A percentile compares a stretch with the other conserved stretches of the same genome.
These are phyloP conservation scores for Cryptococcus sp. DNA, from an alignment of 1,284 basidiomycete species.

Conservation along the genomic window DNA sequence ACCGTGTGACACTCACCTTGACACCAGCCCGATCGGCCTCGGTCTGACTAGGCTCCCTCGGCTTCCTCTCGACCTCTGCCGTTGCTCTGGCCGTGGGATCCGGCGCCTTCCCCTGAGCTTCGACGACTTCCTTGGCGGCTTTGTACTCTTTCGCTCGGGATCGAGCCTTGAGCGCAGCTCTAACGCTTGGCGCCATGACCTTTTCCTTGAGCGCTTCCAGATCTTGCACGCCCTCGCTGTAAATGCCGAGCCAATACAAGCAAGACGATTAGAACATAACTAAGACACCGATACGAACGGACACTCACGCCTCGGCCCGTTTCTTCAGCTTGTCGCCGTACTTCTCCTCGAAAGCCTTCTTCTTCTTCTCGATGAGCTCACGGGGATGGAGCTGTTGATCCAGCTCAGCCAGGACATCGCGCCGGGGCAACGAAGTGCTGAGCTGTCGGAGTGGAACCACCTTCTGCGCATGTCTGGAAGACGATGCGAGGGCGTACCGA, in stretches of 20 bases:
- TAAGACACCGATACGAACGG: not conserved
- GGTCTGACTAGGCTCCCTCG: constrained; percentile 25
- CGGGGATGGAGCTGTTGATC: constrained; percentile 45
- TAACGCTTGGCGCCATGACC: constrained; percentile 38
- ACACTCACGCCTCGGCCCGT: constrained; percentile 48
- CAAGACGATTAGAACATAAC: not conserved
- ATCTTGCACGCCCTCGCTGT: constrained; percentile 46
- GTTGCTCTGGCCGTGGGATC: not conserved
- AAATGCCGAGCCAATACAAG: too few relatives aligned
- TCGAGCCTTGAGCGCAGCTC: constrained; percentile 34
- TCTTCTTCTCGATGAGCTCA: constrained; percentile 49
- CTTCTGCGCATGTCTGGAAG: not conserved
- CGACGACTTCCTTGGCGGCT: constrained; percentile 1
- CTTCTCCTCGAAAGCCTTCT: constrained; percentile 49
- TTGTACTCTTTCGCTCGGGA: constrained; percentile 17
- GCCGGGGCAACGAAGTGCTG: constrained; percentile 10
- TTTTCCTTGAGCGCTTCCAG: constrained; percentile 52
- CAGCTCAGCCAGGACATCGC: constrained; percentile 35
- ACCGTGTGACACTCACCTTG: constrained; percentile 40
- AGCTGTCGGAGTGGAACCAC: constrained; percentile 1
- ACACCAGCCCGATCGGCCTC: constrained; percentile 49
- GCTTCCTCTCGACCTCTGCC: constrained; percentile 13
- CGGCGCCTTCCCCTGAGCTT: not conserved
- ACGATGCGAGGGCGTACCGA: constrained; percentile 5
- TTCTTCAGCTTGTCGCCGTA: constrained; percentile 52